Percentiles rank a stretch among this genome's conserved stretches.
Conservation (phyloP, 495 filamentous ascomycete species). For the Aspergillus sclerotioniger region DNA sequence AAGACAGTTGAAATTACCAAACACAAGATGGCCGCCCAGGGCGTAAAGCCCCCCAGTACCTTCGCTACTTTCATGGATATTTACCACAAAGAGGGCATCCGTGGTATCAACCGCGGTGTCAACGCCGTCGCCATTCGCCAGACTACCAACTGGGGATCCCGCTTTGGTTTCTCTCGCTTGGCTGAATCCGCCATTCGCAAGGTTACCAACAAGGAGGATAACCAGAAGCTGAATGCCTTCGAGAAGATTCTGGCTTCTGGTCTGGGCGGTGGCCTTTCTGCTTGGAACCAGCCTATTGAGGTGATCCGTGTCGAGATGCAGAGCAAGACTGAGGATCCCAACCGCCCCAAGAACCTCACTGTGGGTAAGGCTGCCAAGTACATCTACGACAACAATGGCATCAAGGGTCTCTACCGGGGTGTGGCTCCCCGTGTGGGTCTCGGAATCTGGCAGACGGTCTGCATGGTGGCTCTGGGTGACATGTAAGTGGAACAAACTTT, state of each 20-base stretch:
- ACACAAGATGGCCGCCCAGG: conserved; percentile 83
- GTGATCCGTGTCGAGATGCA: conserved; percentile 99
- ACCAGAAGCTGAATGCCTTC: conserved; percentile 66
- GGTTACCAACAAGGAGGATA: conserved; percentile 74
- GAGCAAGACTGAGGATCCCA: conserved; percentile 95
- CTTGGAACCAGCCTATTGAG: conserved; percentile 99
- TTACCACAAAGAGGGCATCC: conserved; percentile 89
- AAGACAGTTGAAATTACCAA: conserved; percentile 99
- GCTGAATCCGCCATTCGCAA: conserved; percentile 86
- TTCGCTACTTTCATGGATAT: conserved; percentile 96
- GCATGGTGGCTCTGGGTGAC: conserved; percentile 99
- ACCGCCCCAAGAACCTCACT: conserved; percentile 97
- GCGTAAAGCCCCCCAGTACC: conserved; percentile 81
- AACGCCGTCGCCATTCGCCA: conserved; percentile 98
- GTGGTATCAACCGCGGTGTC: conserved; percentile 96
- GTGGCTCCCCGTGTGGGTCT: conserved; percentile 92
- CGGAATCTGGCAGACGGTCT: conserved; percentile 98
- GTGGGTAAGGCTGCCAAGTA: conserved; percentile 90
- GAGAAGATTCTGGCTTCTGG: conserved; percentile 91
- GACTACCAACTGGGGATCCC: conserved; percentile 98
- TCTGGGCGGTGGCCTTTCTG: conserved; percentile 87
- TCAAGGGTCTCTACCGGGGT: conserved; percentile 94
- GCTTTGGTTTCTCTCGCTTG: conserved; percentile 88
- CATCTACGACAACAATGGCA: conserved; percentile 83
- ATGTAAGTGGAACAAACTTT: conserved; percentile 63